Base-by-base conservation (phyloP, 2,329 filamentous ascomycete species). In the Metarhizium brunneum region DNA sequence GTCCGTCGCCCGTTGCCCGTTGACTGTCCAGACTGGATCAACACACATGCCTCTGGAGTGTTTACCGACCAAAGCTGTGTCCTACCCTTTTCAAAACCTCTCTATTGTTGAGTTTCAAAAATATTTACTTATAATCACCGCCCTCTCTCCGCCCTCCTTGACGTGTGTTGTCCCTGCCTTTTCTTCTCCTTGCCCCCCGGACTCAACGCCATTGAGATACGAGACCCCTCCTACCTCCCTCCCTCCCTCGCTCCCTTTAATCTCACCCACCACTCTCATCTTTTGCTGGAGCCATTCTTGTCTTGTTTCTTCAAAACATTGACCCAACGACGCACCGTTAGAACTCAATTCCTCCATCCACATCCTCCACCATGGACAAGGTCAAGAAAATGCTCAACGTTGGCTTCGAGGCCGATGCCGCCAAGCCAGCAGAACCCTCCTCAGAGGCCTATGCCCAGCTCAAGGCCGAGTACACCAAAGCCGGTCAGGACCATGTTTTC, bases 401-500 rank as follows among this genome's bases (percentile, higher is more conserved):
- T 48, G 69, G 69, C 62, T 61, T 64, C 61, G 65, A 66, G 61
- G 59, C 61, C 62, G 47, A 50, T 48, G 54, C 60, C 50, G 64
- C 65, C 47, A 66, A 74, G 32, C 70, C 72, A 48, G 67, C 72
- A 47, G 76, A 81, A 63, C 85, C 89, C 57, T 80, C 82, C 42
- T 71, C 82, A 56, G 82, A 88, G 60, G 81, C 89, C 67, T 74
- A 91, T 64, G 77, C 79, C 58, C 80, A 83, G 55, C 75, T 95
- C 62, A 86, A 92, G 73, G 77, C 79, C 62, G 87, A 86, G 67
- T 79, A 94, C 63, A 82, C 85, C 58, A 85, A 91, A 57, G 81
- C 88, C 2, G 92, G 96, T 70, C 85, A 86, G 66, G 84, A 85
- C 60, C 92, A 86, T 69, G 80, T 95, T 42, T 85, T 94, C 59